Percentiles rank a stretch among this genome's conserved stretches.
Conservation (phyloP, 2,329 filamentous ascomycete species). For the Talaromyces marneffei region DNA sequence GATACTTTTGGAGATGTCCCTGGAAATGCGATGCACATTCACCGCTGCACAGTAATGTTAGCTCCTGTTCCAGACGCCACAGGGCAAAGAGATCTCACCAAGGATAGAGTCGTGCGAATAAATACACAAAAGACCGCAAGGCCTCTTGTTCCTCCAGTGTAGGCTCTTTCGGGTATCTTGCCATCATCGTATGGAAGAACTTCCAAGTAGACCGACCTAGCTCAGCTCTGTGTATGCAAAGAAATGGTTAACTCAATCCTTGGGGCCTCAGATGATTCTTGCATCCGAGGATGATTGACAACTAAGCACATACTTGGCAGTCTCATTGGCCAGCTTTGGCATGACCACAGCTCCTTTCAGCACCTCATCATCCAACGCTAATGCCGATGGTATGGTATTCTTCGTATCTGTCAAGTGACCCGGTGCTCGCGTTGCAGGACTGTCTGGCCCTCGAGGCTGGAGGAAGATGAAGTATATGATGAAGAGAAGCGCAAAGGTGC, state of each 20-base stretch:
- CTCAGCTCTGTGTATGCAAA: conserved; percentile 46
- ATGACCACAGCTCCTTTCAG: conserved; percentile 42
- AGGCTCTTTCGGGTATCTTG: conserved; percentile 59
- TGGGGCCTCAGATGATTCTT: neutral
- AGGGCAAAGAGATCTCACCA: conserved; percentile 39
- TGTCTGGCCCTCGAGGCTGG: conserved; percentile 32
- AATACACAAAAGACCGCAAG: conserved; percentile 55
- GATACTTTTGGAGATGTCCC: conserved; percentile 55
- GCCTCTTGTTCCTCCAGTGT: conserved; percentile 56
- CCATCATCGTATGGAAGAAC: conserved; percentile 61
- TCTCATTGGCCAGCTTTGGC: conserved; percentile 45
- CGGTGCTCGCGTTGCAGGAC: conserved; percentile 36
- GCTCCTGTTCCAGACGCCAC: neutral
- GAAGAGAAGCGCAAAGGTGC: conserved; percentile 28
- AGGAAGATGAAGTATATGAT: conserved; percentile 36
- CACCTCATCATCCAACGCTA: conserved; percentile 29
- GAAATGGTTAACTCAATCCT: conserved; percentile 2
- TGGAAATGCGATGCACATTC: conserved; percentile 62
- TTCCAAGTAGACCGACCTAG: conserved; percentile 62
- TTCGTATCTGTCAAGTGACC: conserved; percentile 31
- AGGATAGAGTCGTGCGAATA: conserved; percentile 61
- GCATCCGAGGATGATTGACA: conserved; percentile 5
- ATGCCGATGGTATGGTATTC: conserved; percentile 18
- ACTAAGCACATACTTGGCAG: conserved; percentile 36
- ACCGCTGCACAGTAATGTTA: conserved; percentile 38